Conservation (phyloP, 208 protist species). For the Leishmania major region DNA sequence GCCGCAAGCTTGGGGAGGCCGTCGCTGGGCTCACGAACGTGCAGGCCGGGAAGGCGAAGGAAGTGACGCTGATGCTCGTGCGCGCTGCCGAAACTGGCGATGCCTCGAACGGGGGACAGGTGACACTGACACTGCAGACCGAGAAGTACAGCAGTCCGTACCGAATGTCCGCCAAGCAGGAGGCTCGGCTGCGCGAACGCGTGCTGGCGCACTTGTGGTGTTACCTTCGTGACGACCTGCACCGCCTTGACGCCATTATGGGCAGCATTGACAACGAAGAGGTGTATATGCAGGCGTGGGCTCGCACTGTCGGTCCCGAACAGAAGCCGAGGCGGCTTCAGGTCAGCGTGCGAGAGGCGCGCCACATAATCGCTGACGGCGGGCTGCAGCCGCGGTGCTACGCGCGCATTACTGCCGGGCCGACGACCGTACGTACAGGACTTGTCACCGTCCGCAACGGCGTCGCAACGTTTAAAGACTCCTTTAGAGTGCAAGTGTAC, state of each 20-base stretch:
- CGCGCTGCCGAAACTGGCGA: slow-evolving; percentile 70
- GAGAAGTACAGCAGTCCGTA: slow-evolving; percentile 50
- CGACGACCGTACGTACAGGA: slow-evolving; percentile 40
- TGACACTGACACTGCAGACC: slow-evolving; percentile 51
- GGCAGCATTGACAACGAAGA: slow-evolving; percentile 57
- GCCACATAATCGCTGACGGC: slow-evolving; percentile 17
- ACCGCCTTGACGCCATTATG: slow-evolving; percentile 75
- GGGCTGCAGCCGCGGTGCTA: slow-evolving; percentile 27
- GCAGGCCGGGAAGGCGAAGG: slow-evolving; percentile 47
- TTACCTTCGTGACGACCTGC: slow-evolving; percentile 80
- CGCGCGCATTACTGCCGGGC: slow-evolving; percentile 53
- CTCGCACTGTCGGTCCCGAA: slow-evolving; percentile 65
- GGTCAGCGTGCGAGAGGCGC: slow-evolving; percentile 39
- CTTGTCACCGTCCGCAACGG: slow-evolving; percentile 30
- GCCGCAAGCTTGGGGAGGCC: slow-evolving; percentile 66
- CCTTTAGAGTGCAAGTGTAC: slow-evolving; percentile 47
- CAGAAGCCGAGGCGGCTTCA: slow-evolving; percentile 30
- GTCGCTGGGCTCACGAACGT: slow-evolving; percentile 63
- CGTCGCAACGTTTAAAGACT: slow-evolving; percentile 42
- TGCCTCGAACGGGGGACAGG: slow-evolving; percentile 53
- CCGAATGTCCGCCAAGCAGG: slow-evolving; percentile 32
- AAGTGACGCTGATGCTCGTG: slow-evolving; percentile 64
- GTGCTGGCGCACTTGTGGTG: slow-evolving; percentile 77
- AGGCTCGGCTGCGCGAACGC: slow-evolving; percentile 54
- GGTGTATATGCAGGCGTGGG: slow-evolving; percentile 57